phyloP scores from a whole-genome alignment of 768 basidiomycete species.

The Coprinopsis sp. region DNA sequence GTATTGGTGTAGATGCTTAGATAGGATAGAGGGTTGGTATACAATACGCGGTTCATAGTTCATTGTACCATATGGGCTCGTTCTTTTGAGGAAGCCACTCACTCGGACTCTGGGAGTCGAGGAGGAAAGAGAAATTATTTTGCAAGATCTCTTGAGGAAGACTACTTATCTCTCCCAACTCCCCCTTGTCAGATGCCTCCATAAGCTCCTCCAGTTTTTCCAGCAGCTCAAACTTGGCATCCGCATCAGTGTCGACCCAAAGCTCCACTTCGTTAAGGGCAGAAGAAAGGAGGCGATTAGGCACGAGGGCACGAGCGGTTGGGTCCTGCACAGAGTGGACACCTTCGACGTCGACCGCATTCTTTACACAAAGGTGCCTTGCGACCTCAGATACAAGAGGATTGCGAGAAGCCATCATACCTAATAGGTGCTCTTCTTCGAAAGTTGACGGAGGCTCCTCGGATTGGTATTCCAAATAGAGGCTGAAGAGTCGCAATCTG shows the following conservation, averaged over 20 bases:
- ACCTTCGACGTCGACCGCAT: not conserved
- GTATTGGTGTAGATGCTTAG: constrained; percentile 47
- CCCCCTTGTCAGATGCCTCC: not conserved
- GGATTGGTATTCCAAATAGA: constrained; percentile 9
- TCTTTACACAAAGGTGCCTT: not conserved
- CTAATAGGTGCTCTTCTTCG: constrained; percentile 9
- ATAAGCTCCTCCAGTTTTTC: not conserved
- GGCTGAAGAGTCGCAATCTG: constrained; percentile 1
- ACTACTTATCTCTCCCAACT: not conserved
- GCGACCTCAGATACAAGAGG: constrained; percentile 1
- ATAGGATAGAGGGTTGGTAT: not conserved
- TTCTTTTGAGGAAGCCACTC: constrained; percentile 5
- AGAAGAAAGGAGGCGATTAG: not conserved
- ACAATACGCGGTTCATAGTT: not conserved
- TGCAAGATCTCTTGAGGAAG: not conserved
- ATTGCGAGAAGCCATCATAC: constrained; percentile 8
- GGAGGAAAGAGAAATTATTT: constrained; percentile 1
- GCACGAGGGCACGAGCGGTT: too few relatives aligned
- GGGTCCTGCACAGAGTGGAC: not conserved
- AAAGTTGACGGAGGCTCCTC: constrained; percentile 8
- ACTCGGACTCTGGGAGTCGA: constrained; percentile 6
- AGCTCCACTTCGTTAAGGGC: not conserved
- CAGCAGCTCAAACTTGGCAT: not conserved
- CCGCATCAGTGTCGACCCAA: constrained; percentile 1
- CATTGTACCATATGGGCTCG: constrained; percentile 8